Evolutionary conservation across 1,139 yeast species (phyloP).

Genomic region (Saccharomyces pastorianus): DNA sequence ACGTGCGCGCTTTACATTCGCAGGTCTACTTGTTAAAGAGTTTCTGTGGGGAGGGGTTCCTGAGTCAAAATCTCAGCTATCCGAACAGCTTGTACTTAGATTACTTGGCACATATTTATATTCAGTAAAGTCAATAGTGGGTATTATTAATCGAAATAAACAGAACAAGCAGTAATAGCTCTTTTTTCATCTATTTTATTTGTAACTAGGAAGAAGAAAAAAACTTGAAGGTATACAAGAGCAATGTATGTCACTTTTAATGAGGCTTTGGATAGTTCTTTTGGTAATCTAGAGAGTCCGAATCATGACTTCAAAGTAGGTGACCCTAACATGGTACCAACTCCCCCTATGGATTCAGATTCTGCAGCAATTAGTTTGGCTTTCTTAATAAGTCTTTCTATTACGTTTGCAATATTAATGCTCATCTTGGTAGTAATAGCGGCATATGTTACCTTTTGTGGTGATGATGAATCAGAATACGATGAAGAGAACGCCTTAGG

Average conservation of each 20-base stretch:
- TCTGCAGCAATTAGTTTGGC: constrained; percentile 33
- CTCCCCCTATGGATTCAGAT: constrained; percentile 30
- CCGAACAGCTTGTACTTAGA: background rate
- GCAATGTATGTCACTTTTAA: background rate
- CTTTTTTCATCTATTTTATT: background rate
- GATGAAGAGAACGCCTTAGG: constrained; percentile 26
- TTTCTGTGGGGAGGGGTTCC: constrained; percentile 1
- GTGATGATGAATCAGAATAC: constrained; percentile 26
- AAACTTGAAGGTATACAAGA: background rate
- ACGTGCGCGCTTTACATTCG: background rate
- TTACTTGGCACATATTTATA: background rate
- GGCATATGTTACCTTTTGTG: constrained; percentile 35
- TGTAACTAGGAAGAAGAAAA: background rate
- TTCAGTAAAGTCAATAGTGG: background rate
- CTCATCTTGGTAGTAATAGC: constrained; percentile 33
- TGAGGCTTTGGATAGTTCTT: background rate
- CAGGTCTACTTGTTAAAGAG: background rate
- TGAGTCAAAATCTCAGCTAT: background rate
- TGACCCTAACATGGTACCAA: constrained; percentile 3
- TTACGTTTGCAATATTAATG: constrained; percentile 35
- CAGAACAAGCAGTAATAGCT: background rate
- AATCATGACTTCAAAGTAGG: background rate
- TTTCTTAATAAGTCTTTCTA: constrained; percentile 35
- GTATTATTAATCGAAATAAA: background rate
- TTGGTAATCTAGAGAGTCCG: background rate